These are phyloP conservation scores for Achaetomium macrosporum DNA, from an alignment of 2,329 filamentous ascomycete species.

Conservation along the genomic window DNA sequence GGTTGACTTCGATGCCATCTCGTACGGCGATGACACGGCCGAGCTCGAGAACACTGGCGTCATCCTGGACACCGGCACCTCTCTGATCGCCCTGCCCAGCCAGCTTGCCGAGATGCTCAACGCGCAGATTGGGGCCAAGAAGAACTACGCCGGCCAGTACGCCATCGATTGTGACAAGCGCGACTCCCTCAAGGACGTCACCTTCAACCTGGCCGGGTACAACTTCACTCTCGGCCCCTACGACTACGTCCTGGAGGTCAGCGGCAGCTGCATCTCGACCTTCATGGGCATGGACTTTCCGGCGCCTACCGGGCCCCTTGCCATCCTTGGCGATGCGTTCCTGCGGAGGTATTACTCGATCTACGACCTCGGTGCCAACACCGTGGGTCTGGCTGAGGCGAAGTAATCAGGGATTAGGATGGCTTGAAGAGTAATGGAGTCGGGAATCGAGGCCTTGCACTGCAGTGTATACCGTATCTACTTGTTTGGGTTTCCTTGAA, in stretches of 20 bases:
- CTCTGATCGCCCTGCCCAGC: slow-evolving; percentile 88
- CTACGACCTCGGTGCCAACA: slow-evolving; percentile 86
- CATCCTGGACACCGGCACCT: slow-evolving; percentile 97
- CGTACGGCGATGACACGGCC: slow-evolving; percentile 77
- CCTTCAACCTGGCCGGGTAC: slow-evolving; percentile 82
- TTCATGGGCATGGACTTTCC: slow-evolving; percentile 97
- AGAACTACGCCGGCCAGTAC: slow-evolving; percentile 96
- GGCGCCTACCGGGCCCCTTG: slow-evolving; percentile 80
- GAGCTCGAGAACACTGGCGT: slow-evolving; percentile 92
- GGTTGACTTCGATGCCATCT: slow-evolving; percentile 89
- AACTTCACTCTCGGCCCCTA: slow-evolving; percentile 85
- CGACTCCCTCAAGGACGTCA: slow-evolving; percentile 78
- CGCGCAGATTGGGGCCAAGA: slow-evolving; percentile 96
- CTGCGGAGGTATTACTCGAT: slow-evolving; percentile 88
- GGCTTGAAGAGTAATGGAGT: slow-evolving; percentile 1
- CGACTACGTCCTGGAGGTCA: slow-evolving; percentile 94
- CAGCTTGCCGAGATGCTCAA: slow-evolving; percentile 94
- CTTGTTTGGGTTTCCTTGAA: not conserved
- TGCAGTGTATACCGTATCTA: slow-evolving; percentile 4
- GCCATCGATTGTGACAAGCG: slow-evolving; percentile 83
- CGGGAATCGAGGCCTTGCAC: not conserved
- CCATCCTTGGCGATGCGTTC: slow-evolving; percentile 87
- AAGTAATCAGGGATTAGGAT: slow-evolving; percentile 42
- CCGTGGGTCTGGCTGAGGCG: slow-evolving; percentile 82
- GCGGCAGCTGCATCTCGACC: slow-evolving; percentile 91